A percentile compares a stretch with the other conserved stretches of the same genome.
Evolutionary conservation across 306 rosid species (phyloP).

Genomic region (Inga laurina): DNA sequence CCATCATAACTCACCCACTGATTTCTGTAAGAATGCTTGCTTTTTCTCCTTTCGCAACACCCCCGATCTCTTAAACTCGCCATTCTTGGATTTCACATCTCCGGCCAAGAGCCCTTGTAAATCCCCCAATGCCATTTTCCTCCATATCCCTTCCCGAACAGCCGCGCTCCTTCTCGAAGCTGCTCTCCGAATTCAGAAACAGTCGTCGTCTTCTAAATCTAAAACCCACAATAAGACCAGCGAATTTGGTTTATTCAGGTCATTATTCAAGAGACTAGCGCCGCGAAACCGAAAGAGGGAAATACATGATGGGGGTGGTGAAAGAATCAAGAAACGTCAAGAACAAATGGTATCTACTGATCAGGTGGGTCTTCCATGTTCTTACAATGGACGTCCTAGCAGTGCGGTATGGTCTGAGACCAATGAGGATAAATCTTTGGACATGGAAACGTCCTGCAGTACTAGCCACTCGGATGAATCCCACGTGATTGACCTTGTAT

Average conservation of each 20-base stretch:
- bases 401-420: constrained; percentile 74
- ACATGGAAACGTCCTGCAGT: constrained; percentile 51
- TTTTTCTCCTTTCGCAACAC: constrained; percentile 59
- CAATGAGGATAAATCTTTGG: constrained; percentile 51
- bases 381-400: constrained; percentile 49
- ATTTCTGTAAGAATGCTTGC: constrained; percentile 70
- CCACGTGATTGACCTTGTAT: constrained; percentile 33
- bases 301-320: constrained; percentile 30
- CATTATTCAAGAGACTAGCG: constrained; percentile 64
- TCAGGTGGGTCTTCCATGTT: constrained; percentile 36
- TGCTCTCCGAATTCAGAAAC: constrained; percentile 82
- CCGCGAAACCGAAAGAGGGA: constrained; percentile 44
- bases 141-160: constrained; percentile 73
- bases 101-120: constrained; percentile 69
- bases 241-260: constrained; percentile 64
- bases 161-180: constrained; percentile 87
- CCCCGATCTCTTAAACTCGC: constrained; percentile 70
- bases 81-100: constrained; percentile 69
- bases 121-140: constrained; percentile 68
- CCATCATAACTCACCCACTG: constrained; percentile 23
- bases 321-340: constrained; percentile 3
- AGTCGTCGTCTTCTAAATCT: constrained; percentile 44
- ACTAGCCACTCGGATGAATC: constrained; percentile 42
- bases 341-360: constrained; percentile 4
- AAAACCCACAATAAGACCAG: constrained; percentile 42